Evolutionary conservation across 352 stramenopile species (phyloP).

Genomic region (Pelagophyceae sp.): DNA sequence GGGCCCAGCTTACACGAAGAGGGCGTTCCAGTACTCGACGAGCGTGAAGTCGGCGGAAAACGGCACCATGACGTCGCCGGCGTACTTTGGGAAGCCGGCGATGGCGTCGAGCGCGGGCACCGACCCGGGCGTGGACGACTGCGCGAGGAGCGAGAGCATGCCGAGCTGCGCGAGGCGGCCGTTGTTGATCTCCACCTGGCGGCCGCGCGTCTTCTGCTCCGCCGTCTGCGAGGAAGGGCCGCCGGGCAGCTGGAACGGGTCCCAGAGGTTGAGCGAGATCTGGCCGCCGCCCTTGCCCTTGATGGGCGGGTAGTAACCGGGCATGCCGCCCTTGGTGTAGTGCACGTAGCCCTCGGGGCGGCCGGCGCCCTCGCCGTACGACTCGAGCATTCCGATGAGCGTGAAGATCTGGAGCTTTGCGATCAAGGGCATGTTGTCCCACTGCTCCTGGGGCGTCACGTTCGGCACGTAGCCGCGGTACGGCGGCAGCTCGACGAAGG

Average conservation of each 20-base stretch:
- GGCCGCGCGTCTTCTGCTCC: conserved; percentile 16
- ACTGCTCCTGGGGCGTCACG: conserved; percentile 29
- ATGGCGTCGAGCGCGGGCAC: conserved; percentile 20
- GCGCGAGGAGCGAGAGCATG: conserved; percentile 16
- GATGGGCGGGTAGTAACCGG: conserved; percentile 45
- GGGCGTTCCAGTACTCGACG: not conserved
- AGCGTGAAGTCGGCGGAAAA: not conserved
- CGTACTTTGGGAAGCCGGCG: conserved; percentile 28
- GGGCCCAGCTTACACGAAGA: too few species aligned
- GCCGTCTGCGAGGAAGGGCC: not conserved
- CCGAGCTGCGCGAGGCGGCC: conserved; percentile 23
- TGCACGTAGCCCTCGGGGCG: conserved; percentile 37
- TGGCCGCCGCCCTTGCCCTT: conserved; percentile 15
- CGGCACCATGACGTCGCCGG: conserved; percentile 40
- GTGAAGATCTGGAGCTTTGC: conserved; percentile 26
- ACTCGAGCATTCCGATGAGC: conserved; percentile 27
- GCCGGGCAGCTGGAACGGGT: conserved; percentile 41
- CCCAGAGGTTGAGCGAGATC: conserved; percentile 41
- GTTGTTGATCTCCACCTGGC: conserved; percentile 22
- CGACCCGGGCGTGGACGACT: not conserved
- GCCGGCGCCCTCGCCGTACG: conserved; percentile 28
- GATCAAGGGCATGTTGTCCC: conserved; percentile 21
- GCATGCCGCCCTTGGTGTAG: conserved; percentile 46
- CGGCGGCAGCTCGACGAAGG: not conserved
- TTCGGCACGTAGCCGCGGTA: conserved; percentile 31